phyloP scores from a whole-genome alignment of 495 filamentous ascomycete genomes.

The Aspergillus avenaceus region DNA sequence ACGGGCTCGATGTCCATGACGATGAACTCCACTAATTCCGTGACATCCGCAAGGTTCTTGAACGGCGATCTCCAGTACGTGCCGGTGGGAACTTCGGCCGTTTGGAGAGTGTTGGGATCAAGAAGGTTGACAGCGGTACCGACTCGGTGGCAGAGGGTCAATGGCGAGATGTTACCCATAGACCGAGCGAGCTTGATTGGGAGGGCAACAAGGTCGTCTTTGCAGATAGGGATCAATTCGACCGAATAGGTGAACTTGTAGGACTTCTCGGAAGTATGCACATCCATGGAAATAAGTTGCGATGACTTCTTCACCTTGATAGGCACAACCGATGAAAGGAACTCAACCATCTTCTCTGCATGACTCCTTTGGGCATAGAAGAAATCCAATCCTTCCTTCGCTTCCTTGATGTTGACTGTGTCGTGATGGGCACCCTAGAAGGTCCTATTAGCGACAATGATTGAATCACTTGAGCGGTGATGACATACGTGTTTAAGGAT shows the following conservation, averaged over 20 bases:
- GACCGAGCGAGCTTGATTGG: conserved; percentile 81
- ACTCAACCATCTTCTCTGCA: conserved; percentile 89
- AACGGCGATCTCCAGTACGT: conserved; percentile 91
- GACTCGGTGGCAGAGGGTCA: conserved; percentile 81
- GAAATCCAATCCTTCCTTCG: conserved; percentile 91
- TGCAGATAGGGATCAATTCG: conserved; percentile 88
- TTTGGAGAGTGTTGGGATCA: conserved; percentile 88
- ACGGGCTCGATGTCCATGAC: conserved; percentile 89
- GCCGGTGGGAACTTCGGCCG: conserved; percentile 71
- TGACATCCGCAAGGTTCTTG: conserved; percentile 72
- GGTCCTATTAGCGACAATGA: too few species aligned
- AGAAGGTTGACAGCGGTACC: conserved; percentile 86
- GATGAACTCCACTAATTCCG: conserved; percentile 86
- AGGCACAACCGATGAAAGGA: conserved; percentile 77
- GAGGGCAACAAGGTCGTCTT: conserved; percentile 92
- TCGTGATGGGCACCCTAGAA: conserved; percentile 88
- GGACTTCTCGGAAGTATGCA: conserved; percentile 79
- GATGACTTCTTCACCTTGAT: conserved; percentile 78
- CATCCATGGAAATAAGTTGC: conserved; percentile 89
- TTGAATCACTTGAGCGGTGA: too few species aligned
- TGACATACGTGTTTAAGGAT: conserved; percentile 95
- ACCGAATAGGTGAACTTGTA: conserved; percentile 91
- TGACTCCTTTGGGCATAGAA: conserved; percentile 86
- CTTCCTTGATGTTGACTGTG: conserved; percentile 94
- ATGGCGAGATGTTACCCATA: conserved; percentile 79